Evolutionary conservation across 371 early-diverging fungal species (phyloP), one percentile per base, ranked within the genome.

Genomic region (Lichtheimia ramosa): DNA sequence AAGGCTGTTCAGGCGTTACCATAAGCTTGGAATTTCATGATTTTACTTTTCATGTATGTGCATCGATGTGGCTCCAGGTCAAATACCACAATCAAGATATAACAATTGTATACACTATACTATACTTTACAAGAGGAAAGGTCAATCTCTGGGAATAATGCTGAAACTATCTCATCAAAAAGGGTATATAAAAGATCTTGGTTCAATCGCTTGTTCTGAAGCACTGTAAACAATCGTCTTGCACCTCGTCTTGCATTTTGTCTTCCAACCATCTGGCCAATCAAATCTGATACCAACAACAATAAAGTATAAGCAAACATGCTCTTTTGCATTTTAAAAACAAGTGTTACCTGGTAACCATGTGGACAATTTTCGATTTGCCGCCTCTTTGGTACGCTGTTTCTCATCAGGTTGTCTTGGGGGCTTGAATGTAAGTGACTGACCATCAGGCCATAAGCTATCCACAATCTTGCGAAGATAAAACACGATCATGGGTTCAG

Each of bases 201-300:
- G 61, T 94, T 94, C 15, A 93, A 66, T n/a, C 84, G 56, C 20
- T 81, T 81, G 56, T 88, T 83, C 70, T 96, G 96, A 55, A 94
- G 81, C 1, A 90, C 79, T 24, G 82, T 84, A 61, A 89, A 83
- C 7, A 93, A 66, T 39, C 90, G 70, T 28, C 81, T 58, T 2
- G 95, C 93, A 7, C 95, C 96, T 27, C 84, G 78, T 14, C 84
- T 69, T 0, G 95, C 92, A 62, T 96, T 96, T 58, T 88, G 86
- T 52, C 86, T 74, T 4, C 96, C 96, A 0, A 95, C 92, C 83
- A 94, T 84, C 51, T 75, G 84, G 2, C 91, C 94, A 23, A 94
- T 59, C 43, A 89, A 51, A 51, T 91, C 88, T 59, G 81, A 13
- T 40, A 51, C 6, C 43, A 20, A 39, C 3, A 52, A 50, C 21